These are phyloP conservation scores for Earliella scabrosa DNA, from an alignment of 1,284 basidiomycete species.

Conservation along the genomic window DNA sequence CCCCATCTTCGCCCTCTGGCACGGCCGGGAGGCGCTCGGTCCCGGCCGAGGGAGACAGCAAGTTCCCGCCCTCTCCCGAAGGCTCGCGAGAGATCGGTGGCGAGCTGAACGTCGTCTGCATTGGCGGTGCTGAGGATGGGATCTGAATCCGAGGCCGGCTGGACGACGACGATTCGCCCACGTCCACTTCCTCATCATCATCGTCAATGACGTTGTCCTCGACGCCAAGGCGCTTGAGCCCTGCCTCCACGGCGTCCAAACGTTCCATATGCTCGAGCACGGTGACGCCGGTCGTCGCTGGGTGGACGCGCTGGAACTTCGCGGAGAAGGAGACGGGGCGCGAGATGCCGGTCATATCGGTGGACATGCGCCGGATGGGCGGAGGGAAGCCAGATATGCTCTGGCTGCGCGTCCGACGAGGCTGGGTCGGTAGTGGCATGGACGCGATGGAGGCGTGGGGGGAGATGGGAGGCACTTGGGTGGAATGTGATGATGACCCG, in stretches of 20 bases:
- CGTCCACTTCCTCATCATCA: slow-evolving; percentile 47
- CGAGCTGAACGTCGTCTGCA: slow-evolving; percentile 19
- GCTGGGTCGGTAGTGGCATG: slow-evolving; percentile 49
- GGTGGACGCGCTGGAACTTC: slow-evolving; percentile 79
- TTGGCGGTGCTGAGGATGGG: slow-evolving; percentile 15
- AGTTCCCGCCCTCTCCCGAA: slow-evolving; percentile 18
- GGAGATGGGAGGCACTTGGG: slow-evolving; percentile 40
- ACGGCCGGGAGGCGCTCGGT: slow-evolving; percentile 49
- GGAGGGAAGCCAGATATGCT: slow-evolving; percentile 71
- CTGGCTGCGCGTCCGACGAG: slow-evolving; percentile 55
- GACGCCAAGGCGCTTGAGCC: slow-evolving; percentile 68
- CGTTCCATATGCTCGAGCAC: slow-evolving; percentile 83
- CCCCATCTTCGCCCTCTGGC: slow-evolving; percentile 43
- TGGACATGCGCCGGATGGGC: slow-evolving; percentile 62
- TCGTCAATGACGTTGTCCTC: slow-evolving; percentile 55
- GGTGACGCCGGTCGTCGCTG: slow-evolving; percentile 80
- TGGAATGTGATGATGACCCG: slow-evolving; percentile 38
- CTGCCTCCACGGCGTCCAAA: slow-evolving; percentile 79
- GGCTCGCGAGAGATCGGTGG: slow-evolving; percentile 16
- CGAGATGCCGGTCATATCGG: slow-evolving; percentile 52
- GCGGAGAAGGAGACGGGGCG: slow-evolving; percentile 80
- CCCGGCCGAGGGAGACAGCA: slow-evolving; percentile 28
- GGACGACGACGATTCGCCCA: slow-evolving; percentile 28
- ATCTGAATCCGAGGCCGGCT: not conserved
- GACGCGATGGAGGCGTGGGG: slow-evolving; percentile 64